phyloP scores from a whole-genome alignment of 345 rosid species.

The Kernera saxatilis region DNA sequence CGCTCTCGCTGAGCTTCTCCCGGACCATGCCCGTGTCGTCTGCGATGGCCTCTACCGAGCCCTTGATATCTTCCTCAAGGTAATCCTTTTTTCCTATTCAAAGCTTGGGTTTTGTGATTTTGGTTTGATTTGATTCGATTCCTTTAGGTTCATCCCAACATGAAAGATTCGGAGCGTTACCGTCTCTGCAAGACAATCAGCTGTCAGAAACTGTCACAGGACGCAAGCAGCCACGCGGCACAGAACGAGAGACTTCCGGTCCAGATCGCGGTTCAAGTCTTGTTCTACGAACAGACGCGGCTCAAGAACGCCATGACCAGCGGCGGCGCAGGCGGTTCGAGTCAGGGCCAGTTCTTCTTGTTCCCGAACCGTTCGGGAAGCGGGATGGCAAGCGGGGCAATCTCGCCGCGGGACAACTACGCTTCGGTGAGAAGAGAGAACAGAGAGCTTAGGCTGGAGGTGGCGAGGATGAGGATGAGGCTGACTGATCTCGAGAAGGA shows the following conservation, averaged over 20 bases:
- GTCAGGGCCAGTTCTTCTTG: slow-evolving; percentile 68
- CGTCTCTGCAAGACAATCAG: slow-evolving; percentile 86
- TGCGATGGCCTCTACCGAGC: slow-evolving; percentile 89
- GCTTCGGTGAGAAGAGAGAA: slow-evolving; percentile 95
- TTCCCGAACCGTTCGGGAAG: slow-evolving; percentile 75
- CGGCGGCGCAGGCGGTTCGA: slow-evolving; percentile 11
- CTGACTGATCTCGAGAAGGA: slow-evolving; percentile 87
- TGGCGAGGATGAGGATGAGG: slow-evolving; percentile 97
- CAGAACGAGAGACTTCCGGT: slow-evolving; percentile 27
- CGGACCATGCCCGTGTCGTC: slow-evolving; percentile 75
- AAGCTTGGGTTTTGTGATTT: neutral
- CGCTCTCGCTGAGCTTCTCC: slow-evolving; percentile 80
- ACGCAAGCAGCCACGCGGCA: slow-evolving; percentile 29
- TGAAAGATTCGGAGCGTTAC: slow-evolving; percentile 81
- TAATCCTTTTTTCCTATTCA: neutral
- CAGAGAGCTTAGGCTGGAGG: slow-evolving; percentile 87
- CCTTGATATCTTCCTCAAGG: slow-evolving; percentile 80
- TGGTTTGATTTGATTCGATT: neutral
- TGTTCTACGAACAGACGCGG: slow-evolving; percentile 32
- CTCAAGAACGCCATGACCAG: slow-evolving; percentile 80
- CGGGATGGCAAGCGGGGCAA: slow-evolving; percentile 88
- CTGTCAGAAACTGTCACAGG: slow-evolving; percentile 39
- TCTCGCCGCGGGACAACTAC: slow-evolving; percentile 87
- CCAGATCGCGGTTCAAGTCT: slow-evolving; percentile 22
- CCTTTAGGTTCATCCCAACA: slow-evolving; percentile 71